phyloP scores from a whole-genome alignment of 2,329 filamentous ascomycete genomes.

The Beauveria brongniartii region DNA sequence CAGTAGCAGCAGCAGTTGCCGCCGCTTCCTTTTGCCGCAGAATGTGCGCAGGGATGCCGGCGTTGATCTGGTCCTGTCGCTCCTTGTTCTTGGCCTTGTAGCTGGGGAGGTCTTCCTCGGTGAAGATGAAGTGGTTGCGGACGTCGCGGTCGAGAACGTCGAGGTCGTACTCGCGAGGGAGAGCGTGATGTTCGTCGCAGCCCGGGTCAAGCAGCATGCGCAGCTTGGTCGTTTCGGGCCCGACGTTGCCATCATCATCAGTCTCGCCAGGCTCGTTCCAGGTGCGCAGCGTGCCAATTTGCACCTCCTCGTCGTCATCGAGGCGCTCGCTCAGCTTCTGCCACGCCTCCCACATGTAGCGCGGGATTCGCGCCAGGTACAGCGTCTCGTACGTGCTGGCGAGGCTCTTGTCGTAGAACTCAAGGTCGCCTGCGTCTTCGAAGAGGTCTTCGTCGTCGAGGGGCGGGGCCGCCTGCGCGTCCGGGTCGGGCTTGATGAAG shows the following conservation, averaged over 20 bases:
- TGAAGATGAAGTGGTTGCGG: constrained; percentile 85
- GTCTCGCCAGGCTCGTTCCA: constrained; percentile 49
- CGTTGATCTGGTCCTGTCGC: constrained; percentile 47
- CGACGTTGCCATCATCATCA: constrained; percentile 29
- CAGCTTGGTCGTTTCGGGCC: constrained; percentile 27
- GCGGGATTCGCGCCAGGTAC: constrained; percentile 72
- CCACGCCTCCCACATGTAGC: constrained; percentile 77
- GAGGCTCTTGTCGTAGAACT: constrained; percentile 42
- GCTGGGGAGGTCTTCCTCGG: constrained; percentile 76
- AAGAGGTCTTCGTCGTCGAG: constrained; percentile 62
- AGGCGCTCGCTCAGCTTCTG: constrained; percentile 44
- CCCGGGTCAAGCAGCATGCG: constrained; percentile 60
- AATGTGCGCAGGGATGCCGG: constrained; percentile 51
- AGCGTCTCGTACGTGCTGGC: constrained; percentile 36
- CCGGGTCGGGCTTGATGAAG: constrained; percentile 42
- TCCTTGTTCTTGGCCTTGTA: constrained; percentile 40
- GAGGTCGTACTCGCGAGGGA: constrained; percentile 86
- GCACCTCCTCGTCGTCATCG: constrained; percentile 73
- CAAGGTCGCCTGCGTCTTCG: constrained; percentile 48
- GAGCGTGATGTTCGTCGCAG: constrained; percentile 57
- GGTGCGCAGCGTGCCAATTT: constrained; percentile 65
- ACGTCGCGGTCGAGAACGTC: constrained; percentile 57
- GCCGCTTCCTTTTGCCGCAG: constrained; percentile 32
- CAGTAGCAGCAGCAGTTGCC: constrained; percentile 11
- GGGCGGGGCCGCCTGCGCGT: constrained; percentile 35